Base-by-base conservation (phyloP, 495 filamentous ascomycete species). In the Extremus antarcticus region DNA sequence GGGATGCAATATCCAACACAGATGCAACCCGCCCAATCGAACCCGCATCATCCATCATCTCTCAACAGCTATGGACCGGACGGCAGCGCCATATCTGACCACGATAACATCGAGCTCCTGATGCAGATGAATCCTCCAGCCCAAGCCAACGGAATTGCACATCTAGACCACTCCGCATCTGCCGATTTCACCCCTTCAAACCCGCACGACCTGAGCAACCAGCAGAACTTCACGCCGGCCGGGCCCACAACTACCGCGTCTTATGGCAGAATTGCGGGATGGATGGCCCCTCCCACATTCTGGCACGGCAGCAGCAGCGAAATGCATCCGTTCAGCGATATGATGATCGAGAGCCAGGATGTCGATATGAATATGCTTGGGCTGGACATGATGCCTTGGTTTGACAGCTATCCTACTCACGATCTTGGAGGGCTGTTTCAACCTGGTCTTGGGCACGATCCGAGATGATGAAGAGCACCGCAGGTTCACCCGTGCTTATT, bases 341-440 rank as follows among this genome's bases (percentile, higher is more conserved):
- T 86, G 57, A 78, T 83, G 56, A 86, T 87, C 56, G 81, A 86
- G 63, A 83, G 76, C 54, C 82, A 84, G 51, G 84, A 88, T 53
- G 75, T 87, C 47, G 81, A 85, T 62, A 81, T 86, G 76, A 72
- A 70, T 19, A 62, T 68, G 17, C 67, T 79, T 13, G 75, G 71
- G 15, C 73, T 73, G 3, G 76, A 81, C 21, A 82, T 84, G 67
- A 35, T 35, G 29, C 80, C 81, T 4, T 87, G 82, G 81, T 72
- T 85, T 17, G 81, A 84, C 13, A 35, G 13, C 13, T 35, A 35
- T 35, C 29, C 29, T 4, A 13, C 29, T 4, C 29, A 35, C 7
- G 29, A 35, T 35, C 4, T 35, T 4, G 29, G 7, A 7, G 29
- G 29, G 29, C 29, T 13, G 7, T 35, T 35, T 35, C n/a, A n/a